Evolutionary conservation across 179 eudicot species (phyloP).

Genomic region (Actinidia chinensis): DNA sequence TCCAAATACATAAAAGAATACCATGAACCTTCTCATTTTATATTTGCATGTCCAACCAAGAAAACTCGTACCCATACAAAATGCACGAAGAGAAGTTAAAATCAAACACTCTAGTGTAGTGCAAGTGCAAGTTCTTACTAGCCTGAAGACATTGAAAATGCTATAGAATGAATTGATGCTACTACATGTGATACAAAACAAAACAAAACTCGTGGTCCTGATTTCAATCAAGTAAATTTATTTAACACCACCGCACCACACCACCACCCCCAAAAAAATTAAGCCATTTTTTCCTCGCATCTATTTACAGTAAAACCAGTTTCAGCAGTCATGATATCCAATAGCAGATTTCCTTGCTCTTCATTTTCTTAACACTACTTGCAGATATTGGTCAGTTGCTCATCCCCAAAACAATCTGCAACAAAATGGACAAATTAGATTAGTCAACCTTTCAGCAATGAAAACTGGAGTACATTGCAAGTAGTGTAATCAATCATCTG

Average conservation of each 20-base stretch:
- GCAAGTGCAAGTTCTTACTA: neutral
- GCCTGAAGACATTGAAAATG: neutral
- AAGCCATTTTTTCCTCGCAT: neutral
- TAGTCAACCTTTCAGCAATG: neutral
- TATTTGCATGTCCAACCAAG: slow-evolving; percentile 1
- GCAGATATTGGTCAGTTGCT: neutral
- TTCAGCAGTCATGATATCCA: neutral
- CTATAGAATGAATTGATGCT: neutral
- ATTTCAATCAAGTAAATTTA: neutral
- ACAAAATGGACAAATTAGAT: neutral
- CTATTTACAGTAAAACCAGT: slow-evolving; percentile 5
- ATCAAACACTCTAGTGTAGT: neutral
- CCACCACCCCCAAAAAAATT: neutral
- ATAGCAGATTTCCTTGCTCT: neutral
- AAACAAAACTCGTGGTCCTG: neutral
- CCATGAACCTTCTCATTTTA: neutral
- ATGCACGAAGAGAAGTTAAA: slow-evolving; percentile 8
- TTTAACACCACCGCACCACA: too few species aligned
- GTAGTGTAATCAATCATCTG: neutral
- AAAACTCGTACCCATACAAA: neutral
- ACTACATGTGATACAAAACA: neutral
- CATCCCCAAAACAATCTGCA: slow-evolving; percentile 13
- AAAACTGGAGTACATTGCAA: neutral
- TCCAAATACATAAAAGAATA: too few species aligned
- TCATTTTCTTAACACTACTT: neutral